Conservation (phyloP, 2,329 filamentous ascomycete species). For the Neoscytalidium dimidiatum region DNA sequence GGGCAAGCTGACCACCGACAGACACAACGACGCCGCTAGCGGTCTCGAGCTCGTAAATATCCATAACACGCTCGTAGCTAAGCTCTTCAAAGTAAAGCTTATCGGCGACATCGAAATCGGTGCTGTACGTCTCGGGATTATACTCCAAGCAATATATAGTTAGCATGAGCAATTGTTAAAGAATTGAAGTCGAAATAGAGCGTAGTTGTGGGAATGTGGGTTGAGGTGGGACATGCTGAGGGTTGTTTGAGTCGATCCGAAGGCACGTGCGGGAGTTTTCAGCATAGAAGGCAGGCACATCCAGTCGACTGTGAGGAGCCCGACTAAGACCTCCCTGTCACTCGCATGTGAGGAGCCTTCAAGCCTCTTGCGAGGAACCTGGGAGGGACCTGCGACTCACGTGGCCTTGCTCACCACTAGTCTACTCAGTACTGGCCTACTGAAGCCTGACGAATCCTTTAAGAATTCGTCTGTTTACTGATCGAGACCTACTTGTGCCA, state of each 20-base stretch:
- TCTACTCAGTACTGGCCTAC: too few species aligned
- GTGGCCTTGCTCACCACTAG: too few species aligned
- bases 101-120: conserved; percentile 87
- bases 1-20: conserved; percentile 91
- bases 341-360: too few species aligned
- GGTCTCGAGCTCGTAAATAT: conserved; percentile 92
- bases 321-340: too few species aligned
- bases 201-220: too few species aligned
- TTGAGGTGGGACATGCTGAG: background rate
- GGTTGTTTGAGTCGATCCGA: background rate
- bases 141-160: conserved; percentile 39
- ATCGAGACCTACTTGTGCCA: too few species aligned
- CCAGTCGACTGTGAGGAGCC: too few species aligned
- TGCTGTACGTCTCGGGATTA: conserved; percentile 79
- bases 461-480: too few species aligned
- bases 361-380: too few species aligned
- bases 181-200: conserved; percentile 13
- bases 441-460: too few species aligned
- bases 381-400: too few species aligned
- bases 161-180: conserved; percentile 16
- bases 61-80: conserved; percentile 96
- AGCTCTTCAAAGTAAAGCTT: conserved; percentile 96
- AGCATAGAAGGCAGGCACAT: background rate
- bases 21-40: conserved; percentile 89
- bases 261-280: background rate